Conservation (phyloP, 2,329 filamentous ascomycete genomes). For the Arthrobotrys sinensis region DNA sequence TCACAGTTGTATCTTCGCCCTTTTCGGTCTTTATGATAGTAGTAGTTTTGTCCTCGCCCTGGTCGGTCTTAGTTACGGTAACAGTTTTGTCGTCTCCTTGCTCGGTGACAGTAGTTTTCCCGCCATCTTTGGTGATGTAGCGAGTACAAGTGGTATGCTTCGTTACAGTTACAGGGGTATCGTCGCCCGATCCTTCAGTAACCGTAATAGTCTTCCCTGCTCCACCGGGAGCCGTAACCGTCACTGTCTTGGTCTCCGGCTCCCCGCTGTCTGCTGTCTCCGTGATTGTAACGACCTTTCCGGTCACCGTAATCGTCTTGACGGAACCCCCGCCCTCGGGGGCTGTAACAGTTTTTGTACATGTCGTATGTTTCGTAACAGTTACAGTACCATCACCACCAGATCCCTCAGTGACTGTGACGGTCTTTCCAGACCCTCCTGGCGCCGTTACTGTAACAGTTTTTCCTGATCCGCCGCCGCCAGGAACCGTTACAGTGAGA, state of each 20-base stretch:
- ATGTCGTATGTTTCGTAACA: not conserved
- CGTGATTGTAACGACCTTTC: not conserved
- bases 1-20: not conserved
- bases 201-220: not conserved
- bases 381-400: not conserved
- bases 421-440: constrained; percentile 5
- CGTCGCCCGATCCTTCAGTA: not conserved
- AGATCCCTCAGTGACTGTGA: not conserved
- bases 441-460: constrained; percentile 6
- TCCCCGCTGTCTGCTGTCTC: not conserved
- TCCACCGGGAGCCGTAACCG: not conserved
- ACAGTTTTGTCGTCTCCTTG: not conserved
- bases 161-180: not conserved
- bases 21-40: not conserved
- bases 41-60: not conserved
- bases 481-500: constrained; percentile 22
- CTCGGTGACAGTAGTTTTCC: not conserved
- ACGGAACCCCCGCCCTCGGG: not conserved
- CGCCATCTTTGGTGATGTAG: not conserved
- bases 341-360: not conserved
- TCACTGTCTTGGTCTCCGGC: constrained; percentile 7
- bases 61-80: not conserved
- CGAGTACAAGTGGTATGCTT: not conserved
- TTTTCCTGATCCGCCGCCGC: not conserved
- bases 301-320: constrained; percentile 8